Percentiles rank a stretch among this genome's conserved stretches.
Conservation (phyloP, 805 yeast genomes). For the Limtongia smithiae region DNA sequence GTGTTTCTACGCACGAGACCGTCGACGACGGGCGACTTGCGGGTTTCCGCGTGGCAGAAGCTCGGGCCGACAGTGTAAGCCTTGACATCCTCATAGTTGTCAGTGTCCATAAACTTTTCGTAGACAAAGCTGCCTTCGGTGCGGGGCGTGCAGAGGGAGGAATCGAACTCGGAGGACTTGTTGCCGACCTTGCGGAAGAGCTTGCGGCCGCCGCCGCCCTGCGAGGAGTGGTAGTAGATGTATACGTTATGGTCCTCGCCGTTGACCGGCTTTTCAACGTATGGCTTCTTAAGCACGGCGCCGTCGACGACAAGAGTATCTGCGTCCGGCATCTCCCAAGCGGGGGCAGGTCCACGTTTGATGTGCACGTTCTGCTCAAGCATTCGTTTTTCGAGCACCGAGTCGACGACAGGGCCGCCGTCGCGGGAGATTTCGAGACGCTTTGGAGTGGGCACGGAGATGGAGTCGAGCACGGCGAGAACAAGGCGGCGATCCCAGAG, state of each 20-base stretch:
- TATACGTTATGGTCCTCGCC: constrained; percentile 98
- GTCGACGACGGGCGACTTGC: constrained; percentile 99
- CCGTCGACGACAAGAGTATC: constrained; percentile 80
- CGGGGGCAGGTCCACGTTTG: constrained; percentile 52
- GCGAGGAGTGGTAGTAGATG: constrained; percentile 79
- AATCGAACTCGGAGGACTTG: constrained; percentile 94
- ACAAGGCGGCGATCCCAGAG: constrained; percentile 97
- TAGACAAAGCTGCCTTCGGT: constrained; percentile 88
- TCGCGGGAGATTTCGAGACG: constrained; percentile 89
- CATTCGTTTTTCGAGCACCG: constrained; percentile 58
- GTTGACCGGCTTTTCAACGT: constrained; percentile 97
- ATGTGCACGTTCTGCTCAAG: constrained; percentile 58
- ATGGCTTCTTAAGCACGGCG: constrained; percentile 72
- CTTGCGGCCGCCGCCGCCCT: constrained; percentile 97
- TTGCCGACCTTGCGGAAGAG: constrained; percentile 94
- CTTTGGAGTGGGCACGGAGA: constrained; percentile 84
- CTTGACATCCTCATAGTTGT: constrained; percentile 96
- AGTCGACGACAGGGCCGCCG: constrained; percentile 89
- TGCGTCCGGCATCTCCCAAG: constrained; percentile 65
- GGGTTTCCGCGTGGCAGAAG: constrained; percentile 95
- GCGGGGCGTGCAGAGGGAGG: constrained; percentile 66
- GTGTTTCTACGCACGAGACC: constrained; percentile 97
- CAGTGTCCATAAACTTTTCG: constrained; percentile 95
- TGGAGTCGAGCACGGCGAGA: constrained; percentile 68
- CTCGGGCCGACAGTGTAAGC: constrained; percentile 93